These are phyloP conservation scores for Annulohypoxylon nitens DNA, from an alignment of 495 filamentous ascomycete genomes.

Conservation along the genomic window DNA sequence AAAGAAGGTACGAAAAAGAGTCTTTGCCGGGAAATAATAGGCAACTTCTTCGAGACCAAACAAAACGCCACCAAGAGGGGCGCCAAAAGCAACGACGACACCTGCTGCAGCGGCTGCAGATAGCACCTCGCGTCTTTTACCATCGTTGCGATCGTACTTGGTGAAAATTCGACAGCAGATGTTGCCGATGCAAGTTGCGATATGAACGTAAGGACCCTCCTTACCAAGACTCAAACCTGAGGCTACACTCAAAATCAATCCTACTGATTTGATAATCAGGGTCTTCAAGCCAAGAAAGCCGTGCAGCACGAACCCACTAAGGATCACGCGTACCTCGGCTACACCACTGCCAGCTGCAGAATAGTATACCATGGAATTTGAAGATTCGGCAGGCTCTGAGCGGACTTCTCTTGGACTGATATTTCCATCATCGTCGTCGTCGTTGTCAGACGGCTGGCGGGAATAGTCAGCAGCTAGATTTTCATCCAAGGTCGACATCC, in stretches of 20 bases:
- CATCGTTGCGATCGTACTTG: constrained; percentile 96
- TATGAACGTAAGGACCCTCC: constrained; percentile 97
- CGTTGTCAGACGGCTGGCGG: constrained; percentile 54
- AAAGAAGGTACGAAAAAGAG: constrained; percentile 97
- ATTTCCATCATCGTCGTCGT: constrained; percentile 51
- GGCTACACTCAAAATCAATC: constrained; percentile 86
- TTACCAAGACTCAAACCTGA: constrained; percentile 95
- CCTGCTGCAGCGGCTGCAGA: constrained; percentile 93
- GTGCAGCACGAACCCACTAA: constrained; percentile 97
- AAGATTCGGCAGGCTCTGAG: constrained; percentile 35
- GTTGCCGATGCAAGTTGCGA: constrained; percentile 95
- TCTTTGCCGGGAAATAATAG: constrained; percentile 99
- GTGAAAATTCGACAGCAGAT: constrained; percentile 91
- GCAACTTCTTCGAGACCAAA: constrained; percentile 95
- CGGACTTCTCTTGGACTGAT: constrained; percentile 54
- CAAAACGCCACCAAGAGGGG: constrained; percentile 91
- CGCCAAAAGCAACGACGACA: constrained; percentile 95
- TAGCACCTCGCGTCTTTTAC: constrained; percentile 86
- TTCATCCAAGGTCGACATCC: constrained; percentile 89
- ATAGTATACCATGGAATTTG: constrained; percentile 89
- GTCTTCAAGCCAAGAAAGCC: constrained; percentile 94
- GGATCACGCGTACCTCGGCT: constrained; percentile 96
- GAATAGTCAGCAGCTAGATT: constrained; percentile 65
- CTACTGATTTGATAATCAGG: constrained; percentile 85
- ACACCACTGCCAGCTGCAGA: constrained; percentile 97